Evolutionary conservation across 1,139 yeast species (phyloP).

Genomic region (Geotrichum cucujoidarum): DNA sequence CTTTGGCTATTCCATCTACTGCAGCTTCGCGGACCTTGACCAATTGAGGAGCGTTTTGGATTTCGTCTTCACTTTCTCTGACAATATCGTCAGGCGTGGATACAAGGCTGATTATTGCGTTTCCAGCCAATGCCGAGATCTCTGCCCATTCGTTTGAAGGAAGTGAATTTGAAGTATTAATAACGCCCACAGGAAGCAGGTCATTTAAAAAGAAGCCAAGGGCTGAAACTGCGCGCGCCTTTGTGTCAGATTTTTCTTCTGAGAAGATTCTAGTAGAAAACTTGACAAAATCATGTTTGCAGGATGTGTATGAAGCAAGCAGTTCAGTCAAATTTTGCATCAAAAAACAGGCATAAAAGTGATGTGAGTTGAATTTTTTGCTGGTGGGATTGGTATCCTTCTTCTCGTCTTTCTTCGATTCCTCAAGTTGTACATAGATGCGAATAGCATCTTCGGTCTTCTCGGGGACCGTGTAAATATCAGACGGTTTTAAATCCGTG

Average conservation of each 20-base stretch:
- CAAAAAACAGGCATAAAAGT: constrained; percentile 63
- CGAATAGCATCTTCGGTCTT: constrained; percentile 25
- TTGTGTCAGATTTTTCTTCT: too few relatives aligned
- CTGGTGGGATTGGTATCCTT: constrained; percentile 24
- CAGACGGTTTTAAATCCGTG: constrained; percentile 42
- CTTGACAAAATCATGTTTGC: constrained; percentile 77
- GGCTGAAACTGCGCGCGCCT: constrained; percentile 59
- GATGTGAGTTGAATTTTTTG: constrained; percentile 46
- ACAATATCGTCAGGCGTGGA: constrained; percentile 43
- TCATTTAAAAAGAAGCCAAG: constrained; percentile 74
- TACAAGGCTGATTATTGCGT: constrained; percentile 40
- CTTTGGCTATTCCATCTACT: constrained; percentile 63
- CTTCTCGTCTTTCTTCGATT: constrained; percentile 25
- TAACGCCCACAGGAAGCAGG: constrained; percentile 54
- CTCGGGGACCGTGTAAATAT: constrained; percentile 28
- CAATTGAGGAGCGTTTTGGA: constrained; percentile 59
- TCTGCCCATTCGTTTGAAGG: constrained; percentile 34
- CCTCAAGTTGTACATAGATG: constrained; percentile 21
- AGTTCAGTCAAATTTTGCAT: constrained; percentile 67
- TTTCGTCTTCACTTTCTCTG: constrained; percentile 42
- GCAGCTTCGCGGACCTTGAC: constrained; percentile 68
- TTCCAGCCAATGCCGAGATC: constrained; percentile 49
- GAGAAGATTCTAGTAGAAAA: constrained; percentile 51
- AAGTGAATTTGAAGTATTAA: constrained; percentile 27
- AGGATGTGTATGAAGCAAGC: constrained; percentile 69